A percentile compares a stretch with the other conserved stretches of the same genome.
Conservation (phyloP, 2,329 filamentous ascomycete species). For the Fusarium sp. region DNA sequence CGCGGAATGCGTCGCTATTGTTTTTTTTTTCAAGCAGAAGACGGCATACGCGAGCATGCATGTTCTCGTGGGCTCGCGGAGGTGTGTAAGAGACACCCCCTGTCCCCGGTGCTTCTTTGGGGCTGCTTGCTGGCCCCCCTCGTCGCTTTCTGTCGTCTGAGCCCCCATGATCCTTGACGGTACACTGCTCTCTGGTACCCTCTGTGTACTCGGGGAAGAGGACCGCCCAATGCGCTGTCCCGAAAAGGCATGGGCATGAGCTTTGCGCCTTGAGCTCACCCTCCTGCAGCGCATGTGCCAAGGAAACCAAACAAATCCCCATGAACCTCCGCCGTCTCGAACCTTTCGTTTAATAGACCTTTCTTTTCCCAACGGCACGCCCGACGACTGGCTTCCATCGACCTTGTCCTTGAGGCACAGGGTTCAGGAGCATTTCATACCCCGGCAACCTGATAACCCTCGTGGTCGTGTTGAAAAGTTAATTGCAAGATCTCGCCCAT, state of each 20-base stretch:
- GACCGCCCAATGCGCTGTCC: background rate
- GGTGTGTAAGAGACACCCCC: too few relatives aligned
- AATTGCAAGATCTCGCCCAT: background rate
- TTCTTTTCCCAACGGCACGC: conserved; percentile 20
- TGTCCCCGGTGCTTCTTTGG: conserved; percentile 27
- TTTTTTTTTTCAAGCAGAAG: too few relatives aligned
- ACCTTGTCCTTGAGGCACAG: background rate
- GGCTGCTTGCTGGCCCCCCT: conserved; percentile 26
- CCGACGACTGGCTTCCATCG: background rate
- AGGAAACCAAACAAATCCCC: background rate
- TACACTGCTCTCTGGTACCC: conserved; percentile 18
- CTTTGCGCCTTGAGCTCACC: background rate
- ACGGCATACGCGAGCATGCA: too few relatives aligned
- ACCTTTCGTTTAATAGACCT: background rate
- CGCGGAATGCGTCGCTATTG: too few relatives aligned
- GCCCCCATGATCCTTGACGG: conserved; percentile 21
- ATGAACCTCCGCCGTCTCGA: background rate
- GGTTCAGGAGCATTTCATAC: background rate
- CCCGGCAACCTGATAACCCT: background rate
- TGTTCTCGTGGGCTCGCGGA: too few relatives aligned
- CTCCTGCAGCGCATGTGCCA: background rate
- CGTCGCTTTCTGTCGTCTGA: conserved; percentile 12
- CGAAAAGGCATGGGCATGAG: conserved; percentile 1
- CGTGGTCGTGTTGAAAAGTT: background rate
- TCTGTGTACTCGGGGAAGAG: conserved; percentile 12